phyloP scores from a whole-genome alignment of 805 yeast genomes.

The Schwanniomyces yamadae region DNA sequence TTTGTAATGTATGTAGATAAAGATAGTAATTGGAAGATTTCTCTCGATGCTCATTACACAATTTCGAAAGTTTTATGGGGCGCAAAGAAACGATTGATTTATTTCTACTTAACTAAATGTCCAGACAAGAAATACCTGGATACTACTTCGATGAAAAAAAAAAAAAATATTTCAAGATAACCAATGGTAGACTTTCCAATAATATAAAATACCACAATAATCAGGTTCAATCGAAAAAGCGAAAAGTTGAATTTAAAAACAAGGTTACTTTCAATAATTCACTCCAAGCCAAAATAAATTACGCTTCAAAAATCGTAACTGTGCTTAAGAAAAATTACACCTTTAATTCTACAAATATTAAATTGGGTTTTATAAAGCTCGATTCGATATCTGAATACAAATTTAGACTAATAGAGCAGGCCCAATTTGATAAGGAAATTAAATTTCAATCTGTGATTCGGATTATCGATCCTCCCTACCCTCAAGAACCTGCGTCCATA shows the following conservation, averaged over 20 bases:
- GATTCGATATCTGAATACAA: background rate
- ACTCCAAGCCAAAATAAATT: background rate
- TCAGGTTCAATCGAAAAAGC: slow-evolving; percentile 17
- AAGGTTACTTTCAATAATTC: background rate
- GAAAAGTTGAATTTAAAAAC: slow-evolving; percentile 9
- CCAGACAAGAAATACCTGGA: slow-evolving; percentile 22
- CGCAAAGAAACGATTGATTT: no score
- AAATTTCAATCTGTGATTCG: no score
- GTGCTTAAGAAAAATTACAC: background rate
- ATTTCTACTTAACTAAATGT: slow-evolving; percentile 1
- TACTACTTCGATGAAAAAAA: slow-evolving; percentile 22
- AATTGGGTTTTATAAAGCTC: background rate
- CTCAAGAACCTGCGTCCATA: no score
- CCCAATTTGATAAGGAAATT: no score
- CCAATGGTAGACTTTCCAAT: slow-evolving; percentile 19
- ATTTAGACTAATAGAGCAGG: background rate
- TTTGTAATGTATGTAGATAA: background rate
- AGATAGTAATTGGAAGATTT: background rate
- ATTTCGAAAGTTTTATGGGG: background rate
- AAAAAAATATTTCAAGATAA: slow-evolving; percentile 25
- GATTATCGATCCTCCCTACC: no score
- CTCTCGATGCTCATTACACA: background rate
- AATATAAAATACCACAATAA: slow-evolving; percentile 24
- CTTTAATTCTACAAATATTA: background rate
- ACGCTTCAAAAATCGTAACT: background rate